Conservation (phyloP, 257 asterid species). For the Schizonepeta tenuifolia region DNA sequence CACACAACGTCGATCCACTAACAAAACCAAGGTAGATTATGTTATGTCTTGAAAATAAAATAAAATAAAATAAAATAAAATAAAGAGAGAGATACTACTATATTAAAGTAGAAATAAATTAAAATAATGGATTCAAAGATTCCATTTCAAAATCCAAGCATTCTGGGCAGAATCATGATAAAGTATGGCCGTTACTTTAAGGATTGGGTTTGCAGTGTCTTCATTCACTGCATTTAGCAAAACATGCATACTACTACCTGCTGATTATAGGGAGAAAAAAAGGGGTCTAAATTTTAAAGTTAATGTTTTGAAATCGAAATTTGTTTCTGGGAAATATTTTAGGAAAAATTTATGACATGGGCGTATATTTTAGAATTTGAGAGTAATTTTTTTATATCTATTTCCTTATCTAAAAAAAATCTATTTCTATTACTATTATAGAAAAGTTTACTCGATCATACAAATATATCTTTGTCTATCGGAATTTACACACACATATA, state of each 20-base stretch:
- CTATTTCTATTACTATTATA: too few relatives aligned
- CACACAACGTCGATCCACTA: conserved; percentile 27
- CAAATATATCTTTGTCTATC: too few relatives aligned
- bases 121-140: conserved; percentile 30
- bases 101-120: neutral
- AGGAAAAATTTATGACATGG: too few relatives aligned
- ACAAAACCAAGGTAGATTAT: conserved; percentile 29
- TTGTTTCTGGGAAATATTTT: too few relatives aligned
- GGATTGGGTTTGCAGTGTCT: conserved; percentile 35
- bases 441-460: too few relatives aligned
- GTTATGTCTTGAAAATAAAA: neutral
- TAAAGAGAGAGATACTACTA: neutral
- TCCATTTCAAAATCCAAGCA: conserved; percentile 38
- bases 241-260: conserved; percentile 6
- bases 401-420: too few relatives aligned
- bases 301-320: too few relatives aligned
- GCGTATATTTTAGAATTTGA: too few relatives aligned
- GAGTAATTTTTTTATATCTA: too few relatives aligned
- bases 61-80: neutral
- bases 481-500: too few relatives aligned
- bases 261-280: neutral
- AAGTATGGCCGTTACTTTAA: conserved; percentile 19
- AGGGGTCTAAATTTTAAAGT: neutral
- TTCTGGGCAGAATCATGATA: conserved; percentile 36
- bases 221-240: conserved; percentile 33